These are phyloP conservation scores for Trichomonas gallinae DNA, from an alignment of 208 protist genomes.

Conservation along the genomic window DNA sequence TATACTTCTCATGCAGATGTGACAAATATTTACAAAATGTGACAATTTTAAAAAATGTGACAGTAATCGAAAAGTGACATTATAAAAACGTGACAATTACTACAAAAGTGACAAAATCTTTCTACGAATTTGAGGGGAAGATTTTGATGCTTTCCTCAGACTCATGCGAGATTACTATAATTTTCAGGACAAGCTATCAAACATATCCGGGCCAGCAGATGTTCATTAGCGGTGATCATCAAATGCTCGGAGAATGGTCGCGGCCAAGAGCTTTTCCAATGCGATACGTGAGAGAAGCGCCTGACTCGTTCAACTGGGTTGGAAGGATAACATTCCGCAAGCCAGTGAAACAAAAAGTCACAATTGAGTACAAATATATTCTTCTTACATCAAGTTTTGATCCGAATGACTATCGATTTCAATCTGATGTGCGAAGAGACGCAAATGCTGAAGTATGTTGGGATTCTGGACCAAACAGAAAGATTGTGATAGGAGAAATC, in stretches of 20 bases:
- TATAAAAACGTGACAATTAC: too few relatives aligned
- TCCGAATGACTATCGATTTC: not conserved
- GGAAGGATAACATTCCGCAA: not conserved
- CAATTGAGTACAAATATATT: conserved; percentile 5
- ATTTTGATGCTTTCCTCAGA: not conserved
- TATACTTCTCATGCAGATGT: too few relatives aligned
- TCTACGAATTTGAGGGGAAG: too few relatives aligned
- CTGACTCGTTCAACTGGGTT: not conserved
- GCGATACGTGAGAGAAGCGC: not conserved
- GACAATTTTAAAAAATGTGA: too few relatives aligned
- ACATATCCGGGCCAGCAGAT: not conserved
- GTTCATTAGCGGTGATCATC: not conserved
- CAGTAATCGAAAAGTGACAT: too few relatives aligned
- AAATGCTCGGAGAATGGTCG: not conserved
- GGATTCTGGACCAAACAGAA: not conserved
- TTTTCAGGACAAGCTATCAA: not conserved
- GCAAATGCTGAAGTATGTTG: not conserved
- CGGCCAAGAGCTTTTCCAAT: not conserved
- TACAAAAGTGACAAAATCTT: too few relatives aligned
- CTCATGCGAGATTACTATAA: not conserved
- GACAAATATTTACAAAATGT: too few relatives aligned
- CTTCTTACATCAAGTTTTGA: not conserved
- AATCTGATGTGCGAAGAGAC: not conserved
- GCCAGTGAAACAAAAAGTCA: not conserved
- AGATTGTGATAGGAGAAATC: not conserved